Evolutionary conservation across 805 yeast species (phyloP), one percentile per base, ranked within the genome.

Genomic region (Saccharomycopsis sp.): DNA sequence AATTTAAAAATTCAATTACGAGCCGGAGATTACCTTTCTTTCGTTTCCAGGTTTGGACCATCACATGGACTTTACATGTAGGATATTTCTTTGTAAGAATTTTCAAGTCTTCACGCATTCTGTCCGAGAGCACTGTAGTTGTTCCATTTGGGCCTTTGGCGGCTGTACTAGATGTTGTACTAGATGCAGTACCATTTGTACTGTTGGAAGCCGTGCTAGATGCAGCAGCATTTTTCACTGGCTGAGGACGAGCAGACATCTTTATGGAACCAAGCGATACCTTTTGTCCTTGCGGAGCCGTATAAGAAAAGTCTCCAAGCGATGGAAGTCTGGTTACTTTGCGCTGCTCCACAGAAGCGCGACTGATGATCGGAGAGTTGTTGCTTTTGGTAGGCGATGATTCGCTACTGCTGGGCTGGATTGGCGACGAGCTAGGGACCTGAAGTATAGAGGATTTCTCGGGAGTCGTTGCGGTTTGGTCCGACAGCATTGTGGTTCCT

Each of bases 11-110:
- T 9, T 63, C 60, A 9, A 71, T 65, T 1, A 75, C 69, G 47
- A 70, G 73, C 56, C 73, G 60, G 5, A 73, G 57, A 15, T 71
- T 65, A 1, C 70, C 69, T 49, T 71, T 66, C 49, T 59, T 63
- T 0, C 62, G 62, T 56, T 69, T 72, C 54, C 71, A 64, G 7
- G 73, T 70, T 9, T 65, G 64, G 9, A 70, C 60, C n/a, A 73
- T 69, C 2, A 69, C 65, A 2, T 67, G 56, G 3, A 67, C 70
- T 9, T 69, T 58, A 14, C 69, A 55, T n/a, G 66, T 58, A 0
- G 77, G 77, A 53, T 64, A 74, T 42, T 67, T 66, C 44, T 69
- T 72, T 56, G 65, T 69, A 51, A 74, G 64, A 2, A 69, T 66
- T 1, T 63, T 58, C 35, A 71, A 66, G 56, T 70, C 70, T 47